These are phyloP conservation scores for Sporothrix humicola DNA, from an alignment of 2,329 filamentous ascomycete species.

Conservation along the genomic window DNA sequence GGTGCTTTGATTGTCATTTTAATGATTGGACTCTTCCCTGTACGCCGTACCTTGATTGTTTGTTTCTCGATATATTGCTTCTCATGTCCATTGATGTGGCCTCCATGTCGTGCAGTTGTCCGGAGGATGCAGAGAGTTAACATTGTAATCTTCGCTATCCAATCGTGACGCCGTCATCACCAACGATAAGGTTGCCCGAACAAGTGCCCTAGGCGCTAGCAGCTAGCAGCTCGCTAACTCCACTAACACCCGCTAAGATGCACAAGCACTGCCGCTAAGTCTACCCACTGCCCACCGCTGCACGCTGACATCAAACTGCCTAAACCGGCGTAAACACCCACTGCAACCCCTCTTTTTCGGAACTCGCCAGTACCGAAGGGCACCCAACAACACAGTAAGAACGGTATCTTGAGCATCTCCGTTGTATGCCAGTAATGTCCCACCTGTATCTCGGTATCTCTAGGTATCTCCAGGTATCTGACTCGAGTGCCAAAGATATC, in stretches of 20 bases:
- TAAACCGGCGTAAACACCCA: not conserved
- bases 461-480: not conserved
- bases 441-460: not conserved
- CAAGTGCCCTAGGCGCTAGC: not conserved
- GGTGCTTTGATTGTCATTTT: not conserved
- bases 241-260: not conserved
- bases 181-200: not conserved
- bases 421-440: not conserved
- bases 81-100: not conserved
- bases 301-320: not conserved
- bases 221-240: not conserved
- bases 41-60: not conserved
- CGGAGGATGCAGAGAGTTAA: not conserved
- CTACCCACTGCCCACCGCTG: not conserved
- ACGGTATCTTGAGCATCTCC: not conserved
- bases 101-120: not conserved
- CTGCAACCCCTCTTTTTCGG: not conserved
- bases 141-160: too few species aligned
- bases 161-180: not conserved
- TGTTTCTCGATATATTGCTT: not conserved
- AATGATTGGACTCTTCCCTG: not conserved
- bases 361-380: constrained; percentile 1
- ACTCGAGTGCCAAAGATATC: not conserved
- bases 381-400: not conserved
- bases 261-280: too few species aligned